Evolutionary conservation across 129 eudicot species (phyloP), one percentile per base, ranked within the genome.

Genomic region (Ambrosia trifida): DNA sequence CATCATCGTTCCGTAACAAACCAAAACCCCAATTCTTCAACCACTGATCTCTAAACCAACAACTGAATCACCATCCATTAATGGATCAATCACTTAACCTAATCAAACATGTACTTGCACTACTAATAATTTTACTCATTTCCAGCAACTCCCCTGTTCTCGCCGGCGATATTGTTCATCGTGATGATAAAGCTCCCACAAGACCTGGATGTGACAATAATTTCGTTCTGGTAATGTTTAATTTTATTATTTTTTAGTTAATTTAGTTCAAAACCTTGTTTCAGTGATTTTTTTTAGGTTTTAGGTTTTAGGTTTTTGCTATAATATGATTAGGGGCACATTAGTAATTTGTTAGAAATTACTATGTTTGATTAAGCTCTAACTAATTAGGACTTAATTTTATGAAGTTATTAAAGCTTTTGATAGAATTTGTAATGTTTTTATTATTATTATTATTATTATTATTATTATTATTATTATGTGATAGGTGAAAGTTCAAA

Each of bases 91-190:
- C 75, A 14, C 16, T 7, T 49, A 30, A 64, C 8, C 44, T 11
- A 16, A 64, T 11, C 46, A 36, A 18, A 74, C 2, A 8, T 41
- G 8, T 41, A 35, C 36, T 75, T 75, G 5, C 66, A 41, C 47
- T 75, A 35, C 53, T 66, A 53, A 7, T 75, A 16, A 49, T 72
- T 10, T 46, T 79, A 20, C 12, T 72, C 0, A 14, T 76, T 18
- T 58, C 71, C 20, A 24, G 75, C 33, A 72, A 50, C 38, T 77
- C 79, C 38, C 62, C 51, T 24, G 88, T 84, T 49, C 66, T 53
- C 72, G 96, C 85, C 53, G 95, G 98, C 17, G 98, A 92, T 66
- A 92, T 92, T 64, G 98, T 92, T 74, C 98, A 92, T 69, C 91
- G 85, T 57, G 98, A 92, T 68, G 86, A 89, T 79, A 64, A 73